Percentiles rank a stretch among this genome's conserved stretches.
These are phyloP conservation scores for Oidiodendron maius DNA, from an alignment of 495 filamentous ascomycete species.

Conservation along the genomic window DNA sequence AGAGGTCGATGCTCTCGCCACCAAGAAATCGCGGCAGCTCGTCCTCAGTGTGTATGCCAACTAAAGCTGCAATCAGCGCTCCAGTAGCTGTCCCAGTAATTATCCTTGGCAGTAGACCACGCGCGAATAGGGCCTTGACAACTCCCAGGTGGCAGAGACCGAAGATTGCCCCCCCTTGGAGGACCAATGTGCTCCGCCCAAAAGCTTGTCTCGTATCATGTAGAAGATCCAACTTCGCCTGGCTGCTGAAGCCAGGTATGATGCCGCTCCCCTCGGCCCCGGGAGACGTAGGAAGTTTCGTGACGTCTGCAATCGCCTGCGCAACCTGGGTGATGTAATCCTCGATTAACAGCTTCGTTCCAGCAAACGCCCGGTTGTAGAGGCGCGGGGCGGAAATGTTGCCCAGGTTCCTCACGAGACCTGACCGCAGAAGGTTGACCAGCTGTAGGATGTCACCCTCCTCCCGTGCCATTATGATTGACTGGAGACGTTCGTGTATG, in stretches of 20 bases:
- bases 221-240: slow-evolving; percentile 80
- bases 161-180: slow-evolving; percentile 91
- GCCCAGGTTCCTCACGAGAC: slow-evolving; percentile 83
- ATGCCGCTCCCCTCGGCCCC: slow-evolving; percentile 14
- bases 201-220: slow-evolving; percentile 90
- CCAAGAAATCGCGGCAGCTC: slow-evolving; percentile 72
- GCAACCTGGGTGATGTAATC: slow-evolving; percentile 85
- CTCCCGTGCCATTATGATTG: slow-evolving; percentile 68
- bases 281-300: slow-evolving; percentile 57
- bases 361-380: slow-evolving; percentile 80
- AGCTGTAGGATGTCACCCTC: slow-evolving; percentile 68
- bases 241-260: slow-evolving; percentile 56
- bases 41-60: slow-evolving; percentile 83
- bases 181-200: slow-evolving; percentile 76
- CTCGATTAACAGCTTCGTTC: slow-evolving; percentile 85
- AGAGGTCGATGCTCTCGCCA: slow-evolving; percentile 76
- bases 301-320: slow-evolving; percentile 71
- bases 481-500: slow-evolving; percentile 69
- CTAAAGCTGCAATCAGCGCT: slow-evolving; percentile 83
- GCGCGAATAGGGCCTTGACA: slow-evolving; percentile 78
- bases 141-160: slow-evolving; percentile 89
- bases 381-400: slow-evolving; percentile 83
- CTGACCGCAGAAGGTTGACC: slow-evolving; percentile 74
- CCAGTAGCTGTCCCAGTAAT: slow-evolving; percentile 90
- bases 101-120: slow-evolving; percentile 81